Conservation (phyloP, 257 asterid species). For the Ilex aquifolium region DNA sequence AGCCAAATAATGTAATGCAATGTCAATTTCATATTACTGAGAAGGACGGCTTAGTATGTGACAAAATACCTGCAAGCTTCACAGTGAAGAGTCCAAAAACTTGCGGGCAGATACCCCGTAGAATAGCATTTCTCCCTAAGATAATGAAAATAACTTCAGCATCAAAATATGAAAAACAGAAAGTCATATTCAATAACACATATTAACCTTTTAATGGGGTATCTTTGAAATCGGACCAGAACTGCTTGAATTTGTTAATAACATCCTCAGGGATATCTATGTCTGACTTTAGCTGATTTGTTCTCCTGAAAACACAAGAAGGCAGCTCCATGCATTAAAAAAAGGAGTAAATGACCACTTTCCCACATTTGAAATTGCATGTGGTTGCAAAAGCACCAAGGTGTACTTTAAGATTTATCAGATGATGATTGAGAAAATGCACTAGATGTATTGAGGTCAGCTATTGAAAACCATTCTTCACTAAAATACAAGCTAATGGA, state of each 20-base stretch:
- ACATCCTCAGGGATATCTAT: constrained; percentile 69
- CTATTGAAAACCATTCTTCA: too few relatives aligned
- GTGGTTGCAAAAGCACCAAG: too few relatives aligned
- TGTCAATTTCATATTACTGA: constrained; percentile 4
- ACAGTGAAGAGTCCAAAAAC: constrained; percentile 96
- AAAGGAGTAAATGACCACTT: too few relatives aligned
- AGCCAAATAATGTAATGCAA: background rate
- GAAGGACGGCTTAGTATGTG: constrained; percentile 1
- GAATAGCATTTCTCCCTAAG: constrained; percentile 90
- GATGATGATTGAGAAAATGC: too few relatives aligned
- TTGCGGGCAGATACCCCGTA: constrained; percentile 89
- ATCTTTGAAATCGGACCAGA: constrained; percentile 74
- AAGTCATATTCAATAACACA: constrained; percentile 6
- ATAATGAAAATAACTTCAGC: background rate
- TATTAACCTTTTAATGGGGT: constrained; percentile 71
- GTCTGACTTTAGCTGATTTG: constrained; percentile 73
- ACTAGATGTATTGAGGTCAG: too few relatives aligned
- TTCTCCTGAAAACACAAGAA: constrained; percentile 49
- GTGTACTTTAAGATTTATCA: too few relatives aligned
- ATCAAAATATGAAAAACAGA: background rate
- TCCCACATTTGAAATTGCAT: too few relatives aligned
- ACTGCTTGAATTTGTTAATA: constrained; percentile 58
- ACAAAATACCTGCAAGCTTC: constrained; percentile 83
- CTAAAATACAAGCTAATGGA: too few relatives aligned
- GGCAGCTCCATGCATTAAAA: too few relatives aligned